Evolutionary conservation across 2,329 filamentous ascomycete genomes (phyloP), one percentile per base, ranked within the genome.

Genomic region (Claviceps sp.): DNA sequence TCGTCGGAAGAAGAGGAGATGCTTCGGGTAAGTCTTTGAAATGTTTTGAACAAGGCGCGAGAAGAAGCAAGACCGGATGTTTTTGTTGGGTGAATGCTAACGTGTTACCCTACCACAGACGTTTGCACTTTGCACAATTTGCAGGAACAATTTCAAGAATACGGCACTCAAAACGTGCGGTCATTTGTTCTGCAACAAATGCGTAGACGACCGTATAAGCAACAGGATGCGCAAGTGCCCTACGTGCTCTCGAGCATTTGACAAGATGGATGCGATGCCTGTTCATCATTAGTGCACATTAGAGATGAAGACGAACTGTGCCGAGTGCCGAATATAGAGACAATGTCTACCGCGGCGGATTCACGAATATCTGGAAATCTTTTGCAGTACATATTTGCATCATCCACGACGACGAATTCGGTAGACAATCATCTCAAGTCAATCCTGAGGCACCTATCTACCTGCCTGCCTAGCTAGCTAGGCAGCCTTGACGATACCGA

Each of bases 221-320:
- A 95, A 93, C 62, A 86, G 93, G 38, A 90, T 91, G 71, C 81
- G 93, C 59, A 97, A 97, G 68, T 98, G 93, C 63, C 93, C 93
- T 2, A 91, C 88, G 60, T 98, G 94, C 74, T 88, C 86, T 61
- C 86, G 86, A 68, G 82, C 88, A 4, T 98, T 98, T 65, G 91
- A 95, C 62, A 86, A 82, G 65, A 86, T 86, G 68, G 93, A 98
- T 65, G 82, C 88, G 55, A 94, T 96, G 88, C 71, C 77, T 22
- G 79, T 82, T 48, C 81, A 85, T 63, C 68, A 70, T 56, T 72
- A 59, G 61, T 38, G 20, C 5, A n/a, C n/a, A 20, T 13, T 1
- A 24, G 38, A 22, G 9, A 34, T 34, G 30, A 34, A 34, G 30
- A 40, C 26, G 48, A 45, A 43, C 4, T 11, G 5, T 16, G 37